Evolutionary conservation across 2,329 filamentous ascomycete species (phyloP).

Genomic region (Penicillium corylophilum): DNA sequence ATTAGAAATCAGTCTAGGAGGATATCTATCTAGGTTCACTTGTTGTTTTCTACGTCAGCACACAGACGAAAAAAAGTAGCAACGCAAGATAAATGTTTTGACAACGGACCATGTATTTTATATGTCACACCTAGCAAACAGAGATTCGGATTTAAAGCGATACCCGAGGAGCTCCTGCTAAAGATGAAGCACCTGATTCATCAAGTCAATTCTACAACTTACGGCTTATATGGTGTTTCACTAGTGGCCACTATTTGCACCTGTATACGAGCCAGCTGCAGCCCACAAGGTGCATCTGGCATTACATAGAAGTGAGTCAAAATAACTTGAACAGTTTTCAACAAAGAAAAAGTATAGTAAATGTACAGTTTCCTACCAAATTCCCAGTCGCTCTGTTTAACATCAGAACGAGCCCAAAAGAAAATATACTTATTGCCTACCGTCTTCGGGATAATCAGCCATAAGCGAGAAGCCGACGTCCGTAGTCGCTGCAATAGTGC

Average conservation of each 20-base stretch:
- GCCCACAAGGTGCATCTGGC: not conserved
- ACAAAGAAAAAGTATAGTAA: constrained; percentile 1
- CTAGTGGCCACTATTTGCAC: too few species aligned
- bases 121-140: not conserved
- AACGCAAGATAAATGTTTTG: too few species aligned
- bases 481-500: not conserved
- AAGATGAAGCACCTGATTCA: too few species aligned
- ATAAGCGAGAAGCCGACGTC: not conserved
- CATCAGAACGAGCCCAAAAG: not conserved
- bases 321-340: not conserved
- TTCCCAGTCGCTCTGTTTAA: not conserved
- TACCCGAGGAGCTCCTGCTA: too few species aligned
- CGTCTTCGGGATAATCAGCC: not conserved
- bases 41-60: too few species aligned
- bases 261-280: not conserved
- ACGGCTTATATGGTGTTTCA: too few species aligned
- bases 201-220: too few species aligned
- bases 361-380: not conserved
- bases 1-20: too few species aligned
- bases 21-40: too few species aligned
- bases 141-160: too few species aligned
- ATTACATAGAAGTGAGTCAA: not conserved
- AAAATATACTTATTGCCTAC: not conserved
- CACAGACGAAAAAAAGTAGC: too few species aligned
- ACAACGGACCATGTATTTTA: too few species aligned